These are phyloP conservation scores for Hypoxylon sp. DNA, from an alignment of 2,329 filamentous ascomycete species.

Conservation along the genomic window DNA sequence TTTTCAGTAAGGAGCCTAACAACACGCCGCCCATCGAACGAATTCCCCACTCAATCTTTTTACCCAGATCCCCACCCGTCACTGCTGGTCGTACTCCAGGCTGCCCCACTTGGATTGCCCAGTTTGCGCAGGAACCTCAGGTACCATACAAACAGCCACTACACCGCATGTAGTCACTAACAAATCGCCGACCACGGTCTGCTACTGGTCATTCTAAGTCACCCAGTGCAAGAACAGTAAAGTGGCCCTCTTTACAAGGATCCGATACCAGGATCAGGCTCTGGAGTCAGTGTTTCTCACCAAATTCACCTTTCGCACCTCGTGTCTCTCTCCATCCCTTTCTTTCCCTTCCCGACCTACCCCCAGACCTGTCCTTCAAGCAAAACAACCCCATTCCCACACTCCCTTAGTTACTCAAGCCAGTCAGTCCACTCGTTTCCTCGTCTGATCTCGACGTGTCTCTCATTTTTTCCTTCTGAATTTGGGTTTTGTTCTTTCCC, in stretches of 20 bases:
- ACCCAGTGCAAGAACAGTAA: slow-evolving; percentile 15
- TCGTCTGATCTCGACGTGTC: slow-evolving; percentile 40
- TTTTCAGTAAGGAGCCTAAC: slow-evolving; percentile 32
- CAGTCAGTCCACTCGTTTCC: slow-evolving; percentile 42
- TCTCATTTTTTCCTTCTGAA: slow-evolving; percentile 39
- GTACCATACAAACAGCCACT: slow-evolving; percentile 12
- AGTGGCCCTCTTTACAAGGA: no score
- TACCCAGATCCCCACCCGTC: slow-evolving; percentile 8
- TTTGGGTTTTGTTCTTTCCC: slow-evolving; percentile 27
- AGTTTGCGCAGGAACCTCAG: not conserved
- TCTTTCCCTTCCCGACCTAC: slow-evolving; percentile 28
- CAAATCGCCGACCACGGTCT: slow-evolving; percentile 23
- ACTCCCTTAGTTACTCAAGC: slow-evolving; percentile 38
- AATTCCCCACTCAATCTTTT: slow-evolving; percentile 24
- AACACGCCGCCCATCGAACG: slow-evolving; percentile 30
- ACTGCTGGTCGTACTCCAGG: not conserved
- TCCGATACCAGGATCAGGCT: not conserved
- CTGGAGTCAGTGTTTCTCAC: slow-evolving; percentile 25
- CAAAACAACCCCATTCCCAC: slow-evolving; percentile 42
- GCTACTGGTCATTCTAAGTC: slow-evolving; percentile 16
- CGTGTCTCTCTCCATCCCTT: slow-evolving; percentile 25
- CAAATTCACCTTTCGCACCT: slow-evolving; percentile 28
- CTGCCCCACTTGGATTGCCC: not conserved
- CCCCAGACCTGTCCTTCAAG: slow-evolving; percentile 34
- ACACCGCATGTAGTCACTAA: slow-evolving; percentile 27